phyloP scores from a whole-genome alignment of 2,329 filamentous ascomycete genomes.

The Leptographium galeiforme region DNA sequence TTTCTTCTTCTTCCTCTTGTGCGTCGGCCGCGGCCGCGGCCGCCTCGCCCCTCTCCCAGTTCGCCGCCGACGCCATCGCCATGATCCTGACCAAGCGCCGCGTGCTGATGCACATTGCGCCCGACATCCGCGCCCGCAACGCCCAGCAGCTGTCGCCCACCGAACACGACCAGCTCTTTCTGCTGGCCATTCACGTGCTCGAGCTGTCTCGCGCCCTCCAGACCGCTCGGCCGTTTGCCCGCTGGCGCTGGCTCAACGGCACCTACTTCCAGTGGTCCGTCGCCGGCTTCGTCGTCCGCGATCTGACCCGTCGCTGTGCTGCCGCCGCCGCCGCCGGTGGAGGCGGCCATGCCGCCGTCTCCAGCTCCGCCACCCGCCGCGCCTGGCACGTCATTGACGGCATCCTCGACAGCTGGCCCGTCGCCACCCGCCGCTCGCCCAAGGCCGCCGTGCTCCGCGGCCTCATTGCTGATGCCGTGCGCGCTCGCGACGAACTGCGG shows the following conservation, averaged over 20 bases:
- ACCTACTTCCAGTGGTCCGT: conserved; percentile 4
- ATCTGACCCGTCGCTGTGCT: neutral
- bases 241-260: conserved; percentile 2
- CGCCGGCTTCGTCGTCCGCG: neutral
- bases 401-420: conserved; percentile 3
- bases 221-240: neutral
- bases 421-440: neutral
- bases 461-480: neutral
- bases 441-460: neutral
- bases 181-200: conserved; percentile 1
- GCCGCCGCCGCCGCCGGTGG: neutral
- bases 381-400: neutral
- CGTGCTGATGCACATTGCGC: conserved; percentile 1
- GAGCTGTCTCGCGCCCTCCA: conserved; percentile 1
- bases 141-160: neutral
- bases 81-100: conserved; percentile 4
- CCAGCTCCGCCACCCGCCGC: neutral
- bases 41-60: neutral
- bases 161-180: neutral
- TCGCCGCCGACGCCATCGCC: conserved; percentile 2
- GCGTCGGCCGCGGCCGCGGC: neutral
- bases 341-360: neutral
- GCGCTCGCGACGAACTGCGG: neutral
- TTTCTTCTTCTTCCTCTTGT: neutral
- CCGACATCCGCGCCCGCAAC: neutral